phyloP scores from a whole-genome alignment of 129 eudicot genomes.

The Rutidosis leptorrhynchoides region DNA sequence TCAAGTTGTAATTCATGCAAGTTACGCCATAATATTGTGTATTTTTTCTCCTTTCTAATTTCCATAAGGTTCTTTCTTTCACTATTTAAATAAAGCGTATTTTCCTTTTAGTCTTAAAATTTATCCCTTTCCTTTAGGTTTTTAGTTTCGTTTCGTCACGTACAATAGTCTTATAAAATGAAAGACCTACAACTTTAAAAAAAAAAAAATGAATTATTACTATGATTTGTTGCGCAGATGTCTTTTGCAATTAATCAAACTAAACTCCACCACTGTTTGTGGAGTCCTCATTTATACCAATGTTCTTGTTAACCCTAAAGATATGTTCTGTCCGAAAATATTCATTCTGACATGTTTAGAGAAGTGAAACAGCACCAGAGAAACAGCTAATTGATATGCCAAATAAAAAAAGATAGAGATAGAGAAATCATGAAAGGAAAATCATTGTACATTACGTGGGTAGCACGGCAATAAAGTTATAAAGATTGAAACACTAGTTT shows the following conservation, averaged over 20 bases:
- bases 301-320: background rate
- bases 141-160: background rate
- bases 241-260: background rate
- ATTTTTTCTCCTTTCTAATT: too few relatives aligned
- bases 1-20: too few relatives aligned
- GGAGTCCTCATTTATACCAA: background rate
- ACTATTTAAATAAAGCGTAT: too few relatives aligned
- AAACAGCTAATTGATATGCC: background rate
- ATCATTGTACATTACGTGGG: background rate
- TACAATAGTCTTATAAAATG: background rate
- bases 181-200: background rate
- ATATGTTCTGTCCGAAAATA: background rate
- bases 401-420: background rate
- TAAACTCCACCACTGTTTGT: too few relatives aligned
- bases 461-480: background rate
- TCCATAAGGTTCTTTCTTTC: too few relatives aligned
- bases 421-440: background rate
- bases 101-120: too few relatives aligned
- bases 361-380: background rate
- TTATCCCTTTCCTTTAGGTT: background rate
- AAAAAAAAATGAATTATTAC: background rate
- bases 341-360: background rate
- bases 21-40: too few relatives aligned
- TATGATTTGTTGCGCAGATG: background rate
- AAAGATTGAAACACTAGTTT: background rate